Evolutionary conservation across 2,329 filamentous ascomycete genomes (phyloP), one percentile per base, ranked within the genome.

Genomic region (Trichoderma simmonsii): DNA sequence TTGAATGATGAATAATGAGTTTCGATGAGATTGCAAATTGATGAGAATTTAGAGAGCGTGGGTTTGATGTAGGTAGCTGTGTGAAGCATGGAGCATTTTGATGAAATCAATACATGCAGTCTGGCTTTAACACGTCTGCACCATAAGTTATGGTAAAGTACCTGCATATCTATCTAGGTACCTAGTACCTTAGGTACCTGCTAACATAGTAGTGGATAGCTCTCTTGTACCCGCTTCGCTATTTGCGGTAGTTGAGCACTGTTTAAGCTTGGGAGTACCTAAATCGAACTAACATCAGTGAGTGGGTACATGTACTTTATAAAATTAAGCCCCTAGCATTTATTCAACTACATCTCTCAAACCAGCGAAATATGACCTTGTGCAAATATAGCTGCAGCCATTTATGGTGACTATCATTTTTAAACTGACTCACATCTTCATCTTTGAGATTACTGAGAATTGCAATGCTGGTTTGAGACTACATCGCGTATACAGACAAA

Each of bases 401-500:
- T 9, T 21, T 11, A 12, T 24, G 43, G 43, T 1, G 4, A 21
- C 9, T 24, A 51, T 14, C 1, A 12, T 51, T 51, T 21, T n/a
- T 21, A 26, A 26, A 26, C 26, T 26, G 26, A 4, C 0, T n/a
- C 4, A 6, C 6, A 51, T 51, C 4, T 5, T 51, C 24, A 9
- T 2, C 18, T 21, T 6, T 51, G 9, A 51, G 8, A 7, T 1
- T 15, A 18, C 6, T 4, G 3, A 18, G 3, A 39, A 15, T 4
- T 18, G 12, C 18, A n/a, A 21, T 0, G 4, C 1, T n/a, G 4
- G 1, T 8, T 4, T 4, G 6, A 21, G n/a, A 12, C 3, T 48
- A 48, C 18, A 48, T 21, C 3, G 21, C 18, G 43, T 11, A 51
- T n/a, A 4, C 9, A 21, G n/a, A 0, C 18, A 21, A 21, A 21